Evolutionary conservation across 2,329 filamentous ascomycete species (phyloP).

Genomic region (Nemania sp.): DNA sequence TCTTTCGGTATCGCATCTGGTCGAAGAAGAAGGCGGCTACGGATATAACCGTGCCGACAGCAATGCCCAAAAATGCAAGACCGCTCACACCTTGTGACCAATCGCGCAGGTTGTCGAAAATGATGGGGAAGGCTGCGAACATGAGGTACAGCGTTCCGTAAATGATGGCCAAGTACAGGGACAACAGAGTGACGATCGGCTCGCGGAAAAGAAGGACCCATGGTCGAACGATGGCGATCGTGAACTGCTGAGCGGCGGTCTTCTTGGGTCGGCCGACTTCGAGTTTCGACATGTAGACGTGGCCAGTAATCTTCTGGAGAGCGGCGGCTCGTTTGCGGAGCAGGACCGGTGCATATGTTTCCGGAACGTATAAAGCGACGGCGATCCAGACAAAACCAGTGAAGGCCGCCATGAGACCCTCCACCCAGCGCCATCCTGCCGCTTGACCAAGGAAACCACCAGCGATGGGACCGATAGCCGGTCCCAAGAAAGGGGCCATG

Average conservation of each 20-base stretch:
- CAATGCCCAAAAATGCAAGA: slow-evolving; percentile 69
- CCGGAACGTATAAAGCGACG: slow-evolving; percentile 55
- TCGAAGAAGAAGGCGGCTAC: slow-evolving; percentile 59
- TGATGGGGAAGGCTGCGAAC: slow-evolving; percentile 66
- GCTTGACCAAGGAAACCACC: slow-evolving; percentile 68
- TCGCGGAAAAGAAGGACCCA: slow-evolving; percentile 72
- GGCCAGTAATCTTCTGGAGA: slow-evolving; percentile 56
- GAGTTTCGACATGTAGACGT: slow-evolving; percentile 58
- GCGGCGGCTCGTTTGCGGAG: slow-evolving; percentile 56
- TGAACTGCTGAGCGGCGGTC: slow-evolving; percentile 55
- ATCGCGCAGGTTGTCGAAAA: slow-evolving; percentile 63
- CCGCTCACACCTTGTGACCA: slow-evolving; percentile 64
- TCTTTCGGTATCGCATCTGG: slow-evolving; percentile 56
- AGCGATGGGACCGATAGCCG: slow-evolving; percentile 64
- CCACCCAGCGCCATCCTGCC: slow-evolving; percentile 71
- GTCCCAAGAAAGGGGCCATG: slow-evolving; percentile 68
- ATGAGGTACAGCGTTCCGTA: slow-evolving; percentile 63
- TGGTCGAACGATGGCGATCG: slow-evolving; percentile 62
- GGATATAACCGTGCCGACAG: slow-evolving; percentile 65
- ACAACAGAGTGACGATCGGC: slow-evolving; percentile 68
- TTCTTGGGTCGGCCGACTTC: slow-evolving; percentile 49
- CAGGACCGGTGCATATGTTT: slow-evolving; percentile 64
- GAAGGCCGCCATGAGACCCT: slow-evolving; percentile 67
- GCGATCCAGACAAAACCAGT: slow-evolving; percentile 63
- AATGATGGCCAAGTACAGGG: slow-evolving; percentile 67